phyloP scores from a whole-genome alignment of 2,329 filamentous ascomycete genomes.

The Monilinia fructigena region DNA sequence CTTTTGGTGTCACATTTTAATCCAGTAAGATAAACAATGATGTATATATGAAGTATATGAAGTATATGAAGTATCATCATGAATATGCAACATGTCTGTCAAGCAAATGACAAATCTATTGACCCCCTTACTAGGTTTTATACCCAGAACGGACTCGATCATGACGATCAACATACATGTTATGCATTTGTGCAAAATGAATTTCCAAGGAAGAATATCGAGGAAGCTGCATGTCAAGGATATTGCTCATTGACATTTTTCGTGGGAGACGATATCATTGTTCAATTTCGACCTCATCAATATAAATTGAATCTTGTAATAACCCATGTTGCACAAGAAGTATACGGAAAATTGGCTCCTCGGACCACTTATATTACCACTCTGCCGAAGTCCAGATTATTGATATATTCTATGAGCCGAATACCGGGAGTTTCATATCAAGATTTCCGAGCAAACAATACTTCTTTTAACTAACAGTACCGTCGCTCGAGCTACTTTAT shows the following conservation, averaged over 20 bases:
- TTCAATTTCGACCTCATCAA: slow-evolving; percentile 50
- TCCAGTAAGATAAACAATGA: background rate
- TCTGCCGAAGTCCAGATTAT: slow-evolving; percentile 35
- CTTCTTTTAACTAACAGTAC: slow-evolving; percentile 4
- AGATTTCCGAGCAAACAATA: slow-evolving; percentile 39
- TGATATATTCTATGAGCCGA: slow-evolving; percentile 46
- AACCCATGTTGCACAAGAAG: slow-evolving; percentile 41
- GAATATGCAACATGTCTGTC: slow-evolving; percentile 14
- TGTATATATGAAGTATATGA: background rate
- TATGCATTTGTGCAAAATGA: slow-evolving; percentile 40
- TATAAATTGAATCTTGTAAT: slow-evolving; percentile 46
- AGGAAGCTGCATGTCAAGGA: slow-evolving; percentile 46
- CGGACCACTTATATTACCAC: slow-evolving; percentile 43
- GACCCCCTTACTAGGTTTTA: slow-evolving; percentile 33
- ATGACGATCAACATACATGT: slow-evolving; percentile 31
- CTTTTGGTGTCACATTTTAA: background rate
- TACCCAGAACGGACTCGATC: slow-evolving; percentile 31
- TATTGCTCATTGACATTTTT: slow-evolving; percentile 54
- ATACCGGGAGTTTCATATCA: slow-evolving; percentile 43
- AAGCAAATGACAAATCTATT: background rate
- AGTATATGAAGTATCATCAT: slow-evolving; percentile 16
- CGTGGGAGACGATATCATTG: slow-evolving; percentile 42
- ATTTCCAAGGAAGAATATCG: slow-evolving; percentile 40
- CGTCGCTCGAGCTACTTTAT: slow-evolving; percentile 38
- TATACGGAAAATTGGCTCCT: slow-evolving; percentile 47